Base-by-base conservation (phyloP, 768 basidiomycete species). In the Leccinellum albellum region DNA sequence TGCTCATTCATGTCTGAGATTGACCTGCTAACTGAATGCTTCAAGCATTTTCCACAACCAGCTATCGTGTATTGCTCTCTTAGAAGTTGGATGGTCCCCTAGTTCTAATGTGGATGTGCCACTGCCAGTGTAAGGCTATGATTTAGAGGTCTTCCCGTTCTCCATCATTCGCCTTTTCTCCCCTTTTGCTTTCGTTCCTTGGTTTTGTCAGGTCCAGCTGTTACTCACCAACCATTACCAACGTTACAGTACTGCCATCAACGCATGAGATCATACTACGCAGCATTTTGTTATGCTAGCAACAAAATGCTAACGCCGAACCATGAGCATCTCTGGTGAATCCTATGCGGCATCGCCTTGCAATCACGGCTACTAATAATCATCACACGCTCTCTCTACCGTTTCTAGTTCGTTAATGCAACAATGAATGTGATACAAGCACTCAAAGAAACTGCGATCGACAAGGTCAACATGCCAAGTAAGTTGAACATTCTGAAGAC, bases 391-490 rank as follows among this genome's bases (percentile, higher is more conserved):
- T 3, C 24, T 5, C 9, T 48, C 6, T 24, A 12, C n/a, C 17
- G 8, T 20, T 12, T 23, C 40, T 51, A 42, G n/a, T 42, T 20
- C 20, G 12, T 24, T 26, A 46, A 44, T 3, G 33, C 45, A 10
- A 51, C 28, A 42, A 79, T 79, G 78, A 71, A 80, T 10, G 63
- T 58, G 44, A 68, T 80, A 37, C 71, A 29, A 61, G 67, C 28
- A 54, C 53, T 75, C 37, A 55, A 66, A 28, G 65, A 70, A 8
- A 75, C 61, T 2, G 64, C 69, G 7, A 68, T 78, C 6, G 44
- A 62, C 14, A 68, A 64, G 33, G 63, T 78, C 53, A 55, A 71
- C 32, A 65, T 71, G 50, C 66, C 70, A 21, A 78, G 78, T 80
- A 51, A 60, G 67, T 66, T 42, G 12, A 20, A 20, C 12, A 20